Evolutionary conservation across 257 asterid genomes (phyloP).

Genomic region (Plantago elongata): DNA sequence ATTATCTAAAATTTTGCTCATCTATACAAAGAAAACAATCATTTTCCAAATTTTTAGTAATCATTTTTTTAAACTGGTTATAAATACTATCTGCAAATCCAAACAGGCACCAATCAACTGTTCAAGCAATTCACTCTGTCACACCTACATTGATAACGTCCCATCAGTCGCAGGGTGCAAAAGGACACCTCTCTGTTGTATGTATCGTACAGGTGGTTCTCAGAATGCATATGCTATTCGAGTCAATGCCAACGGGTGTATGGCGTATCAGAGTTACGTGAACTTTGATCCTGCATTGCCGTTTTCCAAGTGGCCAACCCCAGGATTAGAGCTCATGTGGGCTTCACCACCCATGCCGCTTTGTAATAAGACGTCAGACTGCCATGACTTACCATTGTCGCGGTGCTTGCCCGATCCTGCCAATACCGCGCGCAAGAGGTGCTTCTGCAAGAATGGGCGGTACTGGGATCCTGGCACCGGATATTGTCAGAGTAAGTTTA

Average conservation of each 20-base stretch:
- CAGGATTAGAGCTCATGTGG: slow-evolving; percentile 60
- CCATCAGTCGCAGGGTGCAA: slow-evolving; percentile 39
- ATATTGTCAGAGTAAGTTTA: slow-evolving; percentile 42
- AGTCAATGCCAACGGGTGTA: slow-evolving; percentile 44
- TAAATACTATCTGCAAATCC: not conserved
- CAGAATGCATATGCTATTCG: slow-evolving; percentile 48
- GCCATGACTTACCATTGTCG: slow-evolving; percentile 44
- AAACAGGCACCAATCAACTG: slow-evolving; percentile 38
- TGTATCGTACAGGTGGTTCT: slow-evolving; percentile 54
- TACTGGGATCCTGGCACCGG: slow-evolving; percentile 54
- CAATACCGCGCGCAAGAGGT: slow-evolving; percentile 35
- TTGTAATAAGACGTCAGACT: slow-evolving; percentile 36
- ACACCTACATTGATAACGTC: slow-evolving; percentile 28
- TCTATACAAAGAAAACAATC: too few species aligned
- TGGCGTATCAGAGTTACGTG: slow-evolving; percentile 61
- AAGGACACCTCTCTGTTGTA: slow-evolving; percentile 33
- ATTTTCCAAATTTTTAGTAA: too few species aligned
- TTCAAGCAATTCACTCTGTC: slow-evolving; percentile 42
- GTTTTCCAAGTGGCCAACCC: slow-evolving; percentile 49
- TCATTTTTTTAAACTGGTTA: not conserved
- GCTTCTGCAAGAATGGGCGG: slow-evolving; percentile 50
- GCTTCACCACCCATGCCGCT: slow-evolving; percentile 35
- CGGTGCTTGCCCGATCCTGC: slow-evolving; percentile 41
- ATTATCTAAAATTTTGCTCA: too few species aligned
- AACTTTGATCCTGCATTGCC: slow-evolving; percentile 47